phyloP scores from a whole-genome alignment of 2,329 filamentous ascomycete genomes.

The Dactylellina cionopaga region DNA sequence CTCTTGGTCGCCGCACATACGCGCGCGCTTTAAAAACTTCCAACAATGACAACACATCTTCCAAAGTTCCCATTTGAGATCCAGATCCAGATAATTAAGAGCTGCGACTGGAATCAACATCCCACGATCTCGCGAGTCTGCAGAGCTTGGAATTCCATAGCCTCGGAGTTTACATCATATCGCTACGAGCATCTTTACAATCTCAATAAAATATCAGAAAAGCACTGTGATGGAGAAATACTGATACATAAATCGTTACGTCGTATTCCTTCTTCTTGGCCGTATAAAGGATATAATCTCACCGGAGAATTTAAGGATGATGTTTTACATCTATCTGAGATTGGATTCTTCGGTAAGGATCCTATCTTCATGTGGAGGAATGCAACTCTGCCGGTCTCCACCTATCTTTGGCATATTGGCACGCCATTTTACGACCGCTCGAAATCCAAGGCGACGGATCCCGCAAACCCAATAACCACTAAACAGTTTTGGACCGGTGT shows the following conservation, averaged over 20 bases:
- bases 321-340: background rate
- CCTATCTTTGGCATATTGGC: conserved; percentile 11
- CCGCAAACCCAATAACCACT: background rate
- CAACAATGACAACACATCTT: conserved; percentile 46
- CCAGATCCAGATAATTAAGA: conserved; percentile 17
- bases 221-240: background rate
- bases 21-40: too few species aligned
- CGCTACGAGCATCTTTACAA: conserved; percentile 1
- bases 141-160: conserved; percentile 8
- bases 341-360: background rate
- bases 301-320: background rate
- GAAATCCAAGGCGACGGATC: background rate
- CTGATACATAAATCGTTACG: conserved; percentile 12
- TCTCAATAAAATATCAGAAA: background rate
- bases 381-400: background rate
- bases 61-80: conserved; percentile 21
- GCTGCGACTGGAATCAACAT: conserved; percentile 14
- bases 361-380: conserved; percentile 6
- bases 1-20: too few species aligned
- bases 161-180: background rate
- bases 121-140: conserved; percentile 11
- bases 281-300: conserved; percentile 2
- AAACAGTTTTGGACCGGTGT: conserved; percentile 21
- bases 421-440: background rate
- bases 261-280: background rate